Conservation (phyloP, 192 early-diverging fungal species). For the Coemansia sp. region DNA sequence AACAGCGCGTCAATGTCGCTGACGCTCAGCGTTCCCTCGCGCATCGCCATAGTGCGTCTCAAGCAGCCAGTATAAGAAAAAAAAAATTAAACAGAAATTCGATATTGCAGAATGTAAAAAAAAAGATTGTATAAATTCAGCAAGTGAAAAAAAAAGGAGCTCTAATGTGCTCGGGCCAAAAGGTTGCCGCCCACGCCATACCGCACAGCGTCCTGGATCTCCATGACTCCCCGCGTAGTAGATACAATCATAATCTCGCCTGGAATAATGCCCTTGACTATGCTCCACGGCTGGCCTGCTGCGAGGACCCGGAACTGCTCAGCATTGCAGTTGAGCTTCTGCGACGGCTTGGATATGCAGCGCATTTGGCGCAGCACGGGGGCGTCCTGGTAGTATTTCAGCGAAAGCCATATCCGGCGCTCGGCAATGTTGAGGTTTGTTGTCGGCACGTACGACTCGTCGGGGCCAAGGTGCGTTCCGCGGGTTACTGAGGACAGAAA, state of each 20-base stretch:
- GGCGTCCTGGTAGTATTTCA: slow-evolving; percentile 86
- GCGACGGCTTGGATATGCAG: slow-evolving; percentile 82
- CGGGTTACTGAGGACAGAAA: slow-evolving; percentile 77
- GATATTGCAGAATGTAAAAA: too few species aligned
- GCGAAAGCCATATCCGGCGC: slow-evolving; percentile 86
- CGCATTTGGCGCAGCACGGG: slow-evolving; percentile 79
- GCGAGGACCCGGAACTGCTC: slow-evolving; percentile 77
- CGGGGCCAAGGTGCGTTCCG: slow-evolving; percentile 79
- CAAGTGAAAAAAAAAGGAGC: too few species aligned
- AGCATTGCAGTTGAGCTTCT: slow-evolving; percentile 76
- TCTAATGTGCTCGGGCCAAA: too few species aligned
- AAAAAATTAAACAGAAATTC: too few species aligned
- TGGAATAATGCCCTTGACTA: slow-evolving; percentile 78
- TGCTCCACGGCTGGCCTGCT: slow-evolving; percentile 67
- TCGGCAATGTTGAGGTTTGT: slow-evolving; percentile 81
- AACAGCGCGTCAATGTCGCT: too few species aligned
- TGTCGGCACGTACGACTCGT: slow-evolving; percentile 65
- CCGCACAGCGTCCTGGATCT: slow-evolving; percentile 87
- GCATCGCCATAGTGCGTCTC: too few species aligned
- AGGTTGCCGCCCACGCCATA: too few species aligned
- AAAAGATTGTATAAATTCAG: too few species aligned
- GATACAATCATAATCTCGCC: slow-evolving; percentile 92
- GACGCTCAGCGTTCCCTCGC: too few species aligned
- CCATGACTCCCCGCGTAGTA: slow-evolving; percentile 75
- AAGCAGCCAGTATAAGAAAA: too few species aligned